Base-by-base conservation (phyloP, 2,329 filamentous ascomycete genomes). In the Pestalotiopsis sp. region DNA sequence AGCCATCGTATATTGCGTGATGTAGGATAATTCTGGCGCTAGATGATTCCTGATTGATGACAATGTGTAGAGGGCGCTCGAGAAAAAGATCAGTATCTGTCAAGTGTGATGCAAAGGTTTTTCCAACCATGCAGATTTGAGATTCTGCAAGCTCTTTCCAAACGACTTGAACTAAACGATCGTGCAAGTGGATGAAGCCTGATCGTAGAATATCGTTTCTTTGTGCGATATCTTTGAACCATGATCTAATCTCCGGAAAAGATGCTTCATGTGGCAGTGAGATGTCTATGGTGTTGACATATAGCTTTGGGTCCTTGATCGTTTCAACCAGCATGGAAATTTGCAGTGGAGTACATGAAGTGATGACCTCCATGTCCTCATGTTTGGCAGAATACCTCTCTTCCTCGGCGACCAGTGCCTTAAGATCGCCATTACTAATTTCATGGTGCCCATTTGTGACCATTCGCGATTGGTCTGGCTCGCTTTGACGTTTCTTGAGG, bases 1-100 rank as follows among this genome's bases (percentile, higher is more conserved):
- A 98, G n/a, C 94, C 95, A 78, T 98, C 95, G 75, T 97, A 98
- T 1, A 97, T 78, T 0, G 93, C 90, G 79, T 98, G 95, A 76
- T 97, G 94, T 0, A 97, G 82, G 13, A 73, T 91, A 84, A 59
- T 93, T 66, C 12, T 87, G 79, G 69, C 77, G 77, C 3, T 81
- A 72, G 39, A 76, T 74, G 13, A 59, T 9, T 41, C 60, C 4
- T 20, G 36, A 4, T 31, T 68, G 1, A 94, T 79, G 69, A 93
- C 86, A n/a, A 94, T 79, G 17, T 78, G 80, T 14, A 95, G 81
- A 0, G 94, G 93, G 2, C 65, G 76, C 38, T 82, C 81, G 2
- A 93, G 80, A 14, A 84, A 80, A 5, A 79, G 76, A 3, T 78
- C 78, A 5, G 77, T 76, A 23, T 74, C 82, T 57, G 74, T 72